These are phyloP conservation scores for Sodiomyces alkalinus DNA, from an alignment of 2,329 filamentous ascomycete species.

Conservation along the genomic window DNA sequence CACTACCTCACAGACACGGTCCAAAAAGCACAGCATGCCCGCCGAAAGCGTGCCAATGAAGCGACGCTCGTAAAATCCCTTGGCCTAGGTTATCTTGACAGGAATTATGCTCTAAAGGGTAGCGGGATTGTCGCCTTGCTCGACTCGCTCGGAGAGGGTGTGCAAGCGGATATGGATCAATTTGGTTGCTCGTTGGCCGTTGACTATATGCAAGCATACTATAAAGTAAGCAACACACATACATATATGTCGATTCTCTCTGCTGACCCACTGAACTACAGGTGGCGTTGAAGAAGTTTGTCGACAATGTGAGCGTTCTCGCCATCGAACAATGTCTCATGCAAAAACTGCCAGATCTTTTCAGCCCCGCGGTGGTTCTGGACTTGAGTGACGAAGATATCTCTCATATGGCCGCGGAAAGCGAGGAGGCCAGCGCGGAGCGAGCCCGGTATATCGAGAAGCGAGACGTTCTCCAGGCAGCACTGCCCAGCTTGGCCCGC, in stretches of 20 bases:
- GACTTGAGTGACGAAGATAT: slow-evolving; percentile 7
- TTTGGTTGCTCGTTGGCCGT: slow-evolving; percentile 17
- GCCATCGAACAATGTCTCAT: slow-evolving; percentile 17
- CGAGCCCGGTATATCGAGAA: slow-evolving; percentile 6
- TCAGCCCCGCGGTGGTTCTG: slow-evolving; percentile 7
- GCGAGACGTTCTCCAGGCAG: not conserved
- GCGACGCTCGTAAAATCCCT: slow-evolving; percentile 3
- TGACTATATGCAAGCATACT: slow-evolving; percentile 24
- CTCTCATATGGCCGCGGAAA: slow-evolving; percentile 8
- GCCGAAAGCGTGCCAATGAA: slow-evolving; percentile 5
- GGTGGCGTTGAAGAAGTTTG: slow-evolving; percentile 16
- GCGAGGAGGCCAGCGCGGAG: slow-evolving; percentile 5
- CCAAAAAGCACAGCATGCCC: slow-evolving; percentile 12
- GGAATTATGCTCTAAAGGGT: slow-evolving; percentile 8
- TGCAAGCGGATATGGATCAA: slow-evolving; percentile 14
- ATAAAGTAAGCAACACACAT: slow-evolving; percentile 23
- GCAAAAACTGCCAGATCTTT: slow-evolving; percentile 11
- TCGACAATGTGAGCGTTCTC: slow-evolving; percentile 16
- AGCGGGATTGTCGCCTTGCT: too few species aligned
- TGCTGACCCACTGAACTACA: slow-evolving; percentile 2
- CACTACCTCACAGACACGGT: slow-evolving; percentile 25
- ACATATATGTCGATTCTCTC: too few species aligned
- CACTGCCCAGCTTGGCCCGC: not conserved
- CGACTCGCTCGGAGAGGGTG: slow-evolving; percentile 7
- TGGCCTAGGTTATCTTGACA: slow-evolving; percentile 8